Percentiles rank a stretch among this genome's conserved stretches.
phyloP scores from a whole-genome alignment of 1,284 basidiomycete genomes.

The Sparassis latifolia region DNA sequence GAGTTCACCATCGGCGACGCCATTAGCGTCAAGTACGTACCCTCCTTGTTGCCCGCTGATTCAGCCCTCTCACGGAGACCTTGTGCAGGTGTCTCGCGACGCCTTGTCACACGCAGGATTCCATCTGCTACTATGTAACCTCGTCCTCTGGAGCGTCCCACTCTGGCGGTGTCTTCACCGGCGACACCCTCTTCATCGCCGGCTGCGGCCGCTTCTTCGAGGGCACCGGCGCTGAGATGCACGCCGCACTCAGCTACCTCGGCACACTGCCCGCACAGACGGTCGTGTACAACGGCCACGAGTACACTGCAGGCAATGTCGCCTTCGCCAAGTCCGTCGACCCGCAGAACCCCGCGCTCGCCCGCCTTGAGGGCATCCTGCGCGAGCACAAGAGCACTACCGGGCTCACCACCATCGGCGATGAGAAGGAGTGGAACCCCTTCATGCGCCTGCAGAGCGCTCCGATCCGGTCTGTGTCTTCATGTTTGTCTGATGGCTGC shows the following conservation, averaged over 20 bases:
- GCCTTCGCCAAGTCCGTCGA: conserved; percentile 65
- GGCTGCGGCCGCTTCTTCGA: conserved; percentile 99
- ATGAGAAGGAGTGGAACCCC: conserved; percentile 84
- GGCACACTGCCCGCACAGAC: conserved; percentile 77
- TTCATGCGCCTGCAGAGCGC: conserved; percentile 68
- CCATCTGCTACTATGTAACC: conserved; percentile 85
- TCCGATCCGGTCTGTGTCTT: conserved; percentile 47
- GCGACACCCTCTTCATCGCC: conserved; percentile 92
- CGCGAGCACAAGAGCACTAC: conserved; percentile 53
- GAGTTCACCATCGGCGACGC: conserved; percentile 68
- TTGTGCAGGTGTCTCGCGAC: conserved; percentile 72
- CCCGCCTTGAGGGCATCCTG: conserved; percentile 47
- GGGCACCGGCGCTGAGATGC: conserved; percentile 84
- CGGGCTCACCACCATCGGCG: conserved; percentile 76
- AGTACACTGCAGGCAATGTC: conserved; percentile 74
- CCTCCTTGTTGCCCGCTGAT: not conserved
- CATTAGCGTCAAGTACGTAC: conserved; percentile 58
- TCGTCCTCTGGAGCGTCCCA: conserved; percentile 33
- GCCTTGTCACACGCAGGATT: conserved; percentile 96
- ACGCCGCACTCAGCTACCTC: conserved; percentile 70
- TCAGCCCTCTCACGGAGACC: not conserved
- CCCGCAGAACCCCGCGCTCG: conserved; percentile 52
- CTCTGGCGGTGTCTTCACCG: conserved; percentile 84
- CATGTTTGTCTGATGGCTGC: not conserved
- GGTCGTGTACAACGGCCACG: conserved; percentile 87